Base-by-base conservation (phyloP, 257 asterid genomes). In the Solanum corneliomulleri region DNA sequence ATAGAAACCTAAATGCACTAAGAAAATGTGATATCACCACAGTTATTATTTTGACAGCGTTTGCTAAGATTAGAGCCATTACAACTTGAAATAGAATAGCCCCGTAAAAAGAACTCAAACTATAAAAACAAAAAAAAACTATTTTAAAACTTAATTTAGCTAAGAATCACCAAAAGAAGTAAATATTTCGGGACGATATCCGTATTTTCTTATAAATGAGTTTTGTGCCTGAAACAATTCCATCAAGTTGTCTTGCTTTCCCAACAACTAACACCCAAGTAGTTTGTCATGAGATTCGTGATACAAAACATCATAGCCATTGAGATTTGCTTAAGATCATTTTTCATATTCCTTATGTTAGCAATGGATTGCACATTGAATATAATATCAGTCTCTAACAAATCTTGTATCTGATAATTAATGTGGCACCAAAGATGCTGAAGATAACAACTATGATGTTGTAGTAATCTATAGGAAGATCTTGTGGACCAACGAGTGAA, bases 281-380 rank as follows among this genome's bases (percentile, higher is more conserved):
- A 37, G 39, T 37, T 37, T 37, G 39, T 37, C 39, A 71, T 71
- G 15, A 72, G 80, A 35, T 45, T 47, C 27, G 37, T 72, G 11
- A 72, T 72, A 33, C 47, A 29, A 35, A 70, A 31, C 98, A 95
- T 97, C 98, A 97, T 94, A 35, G 99, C 98, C 99, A 97, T 94
- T 88, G 98, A 94, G 91, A 97, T 93, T 93, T 97, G 98, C 92
- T 95, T 95, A 77, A 94, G 94, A 93, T 97, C 98, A 68, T 88
- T 97, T 92, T 97, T 98, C 11, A 97, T 83, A 88, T 94, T 95
- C 95, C 93, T 95, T 97, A 95, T 94, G 88, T 97, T 95, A 82
- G 98, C 93, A 41, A 97, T 93, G 64, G 98, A 94, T 72, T 97
- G 98, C 0, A 98, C 98, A 86, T 93, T 90, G 94, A 95, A 97